Conservation (phyloP, 1,284 basidiomycete genomes). For the Ceratobasidium sp. region DNA sequence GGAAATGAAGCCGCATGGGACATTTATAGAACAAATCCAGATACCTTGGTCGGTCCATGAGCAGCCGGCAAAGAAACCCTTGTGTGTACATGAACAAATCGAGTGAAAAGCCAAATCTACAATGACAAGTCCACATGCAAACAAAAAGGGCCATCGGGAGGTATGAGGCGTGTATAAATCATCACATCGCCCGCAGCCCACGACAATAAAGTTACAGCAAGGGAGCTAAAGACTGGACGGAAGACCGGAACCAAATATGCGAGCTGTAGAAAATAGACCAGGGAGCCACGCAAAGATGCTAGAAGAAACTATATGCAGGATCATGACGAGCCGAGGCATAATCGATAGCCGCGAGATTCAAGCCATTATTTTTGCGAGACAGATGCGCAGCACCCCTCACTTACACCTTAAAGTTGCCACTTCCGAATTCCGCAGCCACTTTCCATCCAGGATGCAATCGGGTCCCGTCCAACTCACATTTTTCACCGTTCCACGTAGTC, state of each 20-base stretch:
- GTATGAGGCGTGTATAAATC: slow-evolving; percentile 38
- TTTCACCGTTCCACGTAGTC: slow-evolving; percentile 29
- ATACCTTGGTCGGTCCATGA: slow-evolving; percentile 22
- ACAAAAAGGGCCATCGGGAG: slow-evolving; percentile 11
- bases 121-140: slow-evolving; percentile 30
- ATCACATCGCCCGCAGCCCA: slow-evolving; percentile 26
- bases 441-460: slow-evolving; percentile 21
- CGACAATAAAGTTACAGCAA: slow-evolving; percentile 30
- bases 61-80: slow-evolving; percentile 19
- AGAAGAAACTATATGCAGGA: slow-evolving; percentile 8
- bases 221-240: slow-evolving; percentile 1
- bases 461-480: neutral
- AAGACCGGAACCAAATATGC: neutral
- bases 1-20: slow-evolving; percentile 24
- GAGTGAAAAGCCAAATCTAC: slow-evolving; percentile 15
- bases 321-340: slow-evolving; percentile 35
- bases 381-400: slow-evolving; percentile 41
- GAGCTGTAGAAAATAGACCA: neutral
- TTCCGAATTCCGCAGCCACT: slow-evolving; percentile 3
- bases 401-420: slow-evolving; percentile 36
- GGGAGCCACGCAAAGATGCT: neutral
- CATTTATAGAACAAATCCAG: slow-evolving; percentile 33
- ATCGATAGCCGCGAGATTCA: slow-evolving; percentile 28
- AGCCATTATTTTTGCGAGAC: slow-evolving; percentile 32
- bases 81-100: slow-evolving; percentile 27